phyloP scores from a whole-genome alignment of 768 basidiomycete species.

The Pleurotus cornucopiae region DNA sequence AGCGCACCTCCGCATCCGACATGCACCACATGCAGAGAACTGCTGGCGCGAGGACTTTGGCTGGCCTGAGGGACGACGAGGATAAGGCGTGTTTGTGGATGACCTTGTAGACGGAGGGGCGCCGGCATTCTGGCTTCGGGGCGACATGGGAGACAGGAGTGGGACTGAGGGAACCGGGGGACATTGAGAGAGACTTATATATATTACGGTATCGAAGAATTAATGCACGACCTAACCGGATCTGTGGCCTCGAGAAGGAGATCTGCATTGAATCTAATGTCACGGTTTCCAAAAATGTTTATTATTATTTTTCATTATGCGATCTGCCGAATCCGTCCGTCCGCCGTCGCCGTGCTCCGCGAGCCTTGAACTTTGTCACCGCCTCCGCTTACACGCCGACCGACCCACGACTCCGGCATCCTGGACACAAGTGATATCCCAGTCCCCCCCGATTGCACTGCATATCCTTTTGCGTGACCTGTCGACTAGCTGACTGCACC shows the following conservation, averaged over 20 bases:
- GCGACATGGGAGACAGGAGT: conserved; percentile 48
- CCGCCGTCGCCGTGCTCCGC: conserved; percentile 7
- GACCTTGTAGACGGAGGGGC: conserved; percentile 24
- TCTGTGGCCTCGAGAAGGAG: conserved; percentile 1
- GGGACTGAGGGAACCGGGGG: conserved; percentile 21
- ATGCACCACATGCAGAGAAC: conserved; percentile 92
- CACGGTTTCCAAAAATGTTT: not conserved
- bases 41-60: conserved; percentile 79
- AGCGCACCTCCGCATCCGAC: conserved; percentile 77
- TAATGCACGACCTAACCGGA: conserved; percentile 12
- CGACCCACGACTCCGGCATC: not conserved
- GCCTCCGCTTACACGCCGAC: conserved; percentile 3
- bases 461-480: not conserved
- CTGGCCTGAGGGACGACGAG: conserved; percentile 51
- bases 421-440: not conserved
- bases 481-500: not conserved
- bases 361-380: conserved; percentile 10
- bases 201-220: conserved; percentile 27
- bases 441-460: conserved; percentile 1
- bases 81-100: conserved; percentile 28
- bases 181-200: conserved; percentile 25
- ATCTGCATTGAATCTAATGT: conserved; percentile 4
- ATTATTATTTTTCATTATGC: conserved; percentile 5
- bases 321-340: not conserved
- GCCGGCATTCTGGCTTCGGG: conserved; percentile 38